Base-by-base conservation (phyloP, 2,329 filamentous ascomycete species). In the Neopestalotiopsis clavispora region DNA sequence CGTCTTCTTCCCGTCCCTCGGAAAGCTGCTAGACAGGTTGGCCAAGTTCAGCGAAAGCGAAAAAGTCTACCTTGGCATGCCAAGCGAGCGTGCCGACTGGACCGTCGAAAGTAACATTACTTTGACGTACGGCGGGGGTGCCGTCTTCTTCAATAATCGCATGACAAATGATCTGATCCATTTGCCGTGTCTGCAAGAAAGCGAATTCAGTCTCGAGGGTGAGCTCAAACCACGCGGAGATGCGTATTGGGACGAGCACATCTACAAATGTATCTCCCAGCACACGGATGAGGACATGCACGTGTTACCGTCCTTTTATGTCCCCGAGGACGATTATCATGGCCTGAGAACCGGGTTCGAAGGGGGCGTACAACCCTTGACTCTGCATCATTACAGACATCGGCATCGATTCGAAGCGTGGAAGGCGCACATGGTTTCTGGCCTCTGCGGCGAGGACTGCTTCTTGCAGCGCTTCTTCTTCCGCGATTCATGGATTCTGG, bases 391-490 rank as follows among this genome's bases (percentile, higher is more conserved):
- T 69, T 79, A 79, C 67, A 74, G 76, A 17, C 75, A 79, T 28
- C 78, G 80, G 9, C 81, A 84, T 70, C 73, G 74, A 1, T 76
- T 85, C 52, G 78, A 80, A 20, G 77, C 81, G n/a, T 79, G 78
- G 70, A 77, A 78, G 63, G 83, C 81, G 0, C 83, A 84, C 70
- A 74, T 81, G 12, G 79, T 85, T 20, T 76, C 82, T 0, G 79
- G 81, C 32, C 74, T 79, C 9, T 84, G 83, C 71, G 84, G 84
- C 23, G 82, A 84, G 66, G 76, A 78, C 12, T 85, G 83, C 71
- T 85, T 84, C 73, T 78, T 85, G 71, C 83, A 85, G 72, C 80
- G 83, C 6, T 85, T 83, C 69, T 73, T 77, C 40, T 85, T 85
- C 74, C 66, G 66, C 4, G 76, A 74, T 52, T 83, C 80, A 72